These are phyloP conservation scores for Solanum chacoense DNA, from an alignment of 305 asterid genomes.

Conservation along the genomic window DNA sequence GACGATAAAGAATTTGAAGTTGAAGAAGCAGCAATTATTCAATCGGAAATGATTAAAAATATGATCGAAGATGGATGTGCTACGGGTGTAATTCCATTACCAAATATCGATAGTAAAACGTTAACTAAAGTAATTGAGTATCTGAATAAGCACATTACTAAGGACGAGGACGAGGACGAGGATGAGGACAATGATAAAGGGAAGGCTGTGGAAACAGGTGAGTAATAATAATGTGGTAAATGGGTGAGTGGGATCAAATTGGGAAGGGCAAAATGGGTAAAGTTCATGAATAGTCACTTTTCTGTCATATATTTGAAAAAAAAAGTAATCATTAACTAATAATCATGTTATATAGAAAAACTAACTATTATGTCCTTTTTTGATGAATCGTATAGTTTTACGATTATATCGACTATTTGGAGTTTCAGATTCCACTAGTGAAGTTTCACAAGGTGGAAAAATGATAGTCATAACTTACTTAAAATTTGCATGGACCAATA, in stretches of 20 bases:
- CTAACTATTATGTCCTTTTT: background rate
- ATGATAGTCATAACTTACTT: background rate
- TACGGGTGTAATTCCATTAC: background rate
- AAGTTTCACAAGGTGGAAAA: background rate
- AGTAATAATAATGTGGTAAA: background rate
- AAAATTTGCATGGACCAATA: background rate
- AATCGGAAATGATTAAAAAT: slow-evolving; percentile 1
- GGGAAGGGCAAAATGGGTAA: background rate
- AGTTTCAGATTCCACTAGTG: background rate
- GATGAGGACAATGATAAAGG: background rate
- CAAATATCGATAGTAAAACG: background rate
- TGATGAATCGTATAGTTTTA: background rate
- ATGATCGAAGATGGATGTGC: slow-evolving; percentile 3
- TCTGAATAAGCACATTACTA: background rate
- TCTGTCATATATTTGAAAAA: background rate
- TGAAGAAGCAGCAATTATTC: background rate
- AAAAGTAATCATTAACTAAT: background rate
- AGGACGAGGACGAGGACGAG: background rate
- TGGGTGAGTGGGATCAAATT: background rate
- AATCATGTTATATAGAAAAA: background rate
- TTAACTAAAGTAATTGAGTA: background rate
- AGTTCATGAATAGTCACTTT: background rate
- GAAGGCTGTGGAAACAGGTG: background rate
- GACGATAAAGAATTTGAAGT: background rate
- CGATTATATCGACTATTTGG: background rate